Evolutionary conservation across 352 stramenopile genomes (phyloP), one percentile per base, ranked within the genome.

Genomic region (Globisporangium megalacanthum): DNA sequence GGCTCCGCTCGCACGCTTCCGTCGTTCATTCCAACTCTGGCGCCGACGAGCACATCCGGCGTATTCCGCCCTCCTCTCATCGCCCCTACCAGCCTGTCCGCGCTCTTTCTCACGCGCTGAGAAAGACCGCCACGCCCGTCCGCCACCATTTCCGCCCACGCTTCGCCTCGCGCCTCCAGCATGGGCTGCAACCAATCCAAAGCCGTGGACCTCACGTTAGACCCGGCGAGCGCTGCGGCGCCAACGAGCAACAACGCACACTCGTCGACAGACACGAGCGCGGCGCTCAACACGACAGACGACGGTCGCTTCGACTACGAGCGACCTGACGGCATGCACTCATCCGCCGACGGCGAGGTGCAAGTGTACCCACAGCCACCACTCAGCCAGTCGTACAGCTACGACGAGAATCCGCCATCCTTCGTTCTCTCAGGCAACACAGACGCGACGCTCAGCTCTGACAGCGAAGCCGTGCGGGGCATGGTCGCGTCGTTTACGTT

Each of bases 121-220:
- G 54, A 60, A 60, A 60, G 54, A 42, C 55, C 36, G 48, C 9
- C 46, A 13, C 47, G 46, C 55, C 56, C 57, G 50, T n/a, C 31
- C 52, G 41, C 37, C 31, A 54, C 14, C 49, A 63, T 58, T 51
- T 55, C 56, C n/a, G 35, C 48, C 17, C 39, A 19, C 15, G 29
- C 22, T 10, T 29, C 39, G 36, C 20, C 20, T 17, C 29, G 17
- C 14, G 25, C 49, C 39, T 36, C 55, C 15, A 49, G 35, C 50
- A 89, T 89, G 79, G 79, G 79, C 22, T 89, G 79, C 66, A 72
- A 61, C 60, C 52, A 89, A 61, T 89, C 79, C 51, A 89, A 79
- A 59, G 68, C 70, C 51, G 33, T 44, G 17, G 25, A 19, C 48
- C 46, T 58, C 46, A 45, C 22, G 14, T 58, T 10, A 20, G 35